Base-by-base conservation (phyloP, 495 filamentous ascomycete genomes). In the Cudoniella acicularis region DNA sequence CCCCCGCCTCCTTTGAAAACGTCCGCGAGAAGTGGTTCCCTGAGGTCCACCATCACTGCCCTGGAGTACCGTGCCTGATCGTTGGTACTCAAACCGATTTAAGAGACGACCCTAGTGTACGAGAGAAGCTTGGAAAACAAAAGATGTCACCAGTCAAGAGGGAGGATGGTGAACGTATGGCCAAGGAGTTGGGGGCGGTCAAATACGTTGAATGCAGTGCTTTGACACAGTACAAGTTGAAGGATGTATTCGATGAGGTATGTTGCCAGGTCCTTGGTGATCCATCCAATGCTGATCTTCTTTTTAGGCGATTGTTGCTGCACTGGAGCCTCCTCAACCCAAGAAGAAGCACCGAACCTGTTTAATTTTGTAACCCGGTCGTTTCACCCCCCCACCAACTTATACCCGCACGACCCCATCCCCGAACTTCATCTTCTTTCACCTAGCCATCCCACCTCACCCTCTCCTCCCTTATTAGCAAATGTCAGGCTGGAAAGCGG, bases 231-330 rank as follows among this genome's bases (percentile, higher is more conserved):
- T 96, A 92, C 75, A 96, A 96, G 75, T 78, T 98, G 54, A 98
- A 98, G 81, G 95, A 98, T 71, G 94, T 98, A 24, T 98, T 98
- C 73, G 94, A 98, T 65, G 94, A 98, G 90, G 93, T 96, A 82
- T 49, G 26, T 56, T 43, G 17, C 49, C 17, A 13, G 40, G 10
- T 50, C 10, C 26, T 49, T 18, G 20, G 9, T 24, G n/a, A 47
- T 17, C n/a, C 41, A 23, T n/a, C 3, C 4, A 25, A 49, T 22
- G 47, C 27, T 26, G 49, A 46, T 46, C 46, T 11, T 42, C 20
- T 17, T 0, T 50, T 62, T 54, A 95, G 90, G 91, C 91, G 18
- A 96, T 96, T 65, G 91, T 96, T 52, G 91, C 91, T 53, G 90
- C 90, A 2, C 81, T 95, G 43, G 90, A 95, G 72, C 90, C 90